These are phyloP conservation scores for Trichoderma virens DNA, from an alignment of 495 filamentous ascomycete species.

Conservation along the genomic window DNA sequence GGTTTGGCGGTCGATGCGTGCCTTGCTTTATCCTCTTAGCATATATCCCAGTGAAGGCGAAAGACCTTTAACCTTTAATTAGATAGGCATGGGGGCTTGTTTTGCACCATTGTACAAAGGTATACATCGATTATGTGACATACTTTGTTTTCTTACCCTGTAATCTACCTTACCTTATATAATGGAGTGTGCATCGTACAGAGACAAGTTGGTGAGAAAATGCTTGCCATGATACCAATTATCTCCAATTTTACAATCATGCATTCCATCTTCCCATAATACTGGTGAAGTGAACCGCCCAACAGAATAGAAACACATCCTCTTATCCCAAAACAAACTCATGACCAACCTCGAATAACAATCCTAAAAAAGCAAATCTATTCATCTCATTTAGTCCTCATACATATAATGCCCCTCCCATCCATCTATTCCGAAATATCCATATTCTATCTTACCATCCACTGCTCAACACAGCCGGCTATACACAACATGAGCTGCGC, in stretches of 20 bases:
- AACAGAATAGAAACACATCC: too few species aligned
- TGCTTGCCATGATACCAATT: too few species aligned
- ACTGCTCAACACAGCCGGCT: neutral
- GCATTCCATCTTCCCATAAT: too few species aligned
- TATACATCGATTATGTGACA: neutral
- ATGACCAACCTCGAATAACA: too few species aligned
- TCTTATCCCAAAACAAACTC: too few species aligned
- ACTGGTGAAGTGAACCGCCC: too few species aligned
- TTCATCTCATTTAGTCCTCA: neutral
- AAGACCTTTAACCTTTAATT: neutral
- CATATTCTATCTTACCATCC: neutral
- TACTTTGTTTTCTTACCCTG: too few species aligned
- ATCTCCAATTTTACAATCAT: too few species aligned
- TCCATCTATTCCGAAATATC: neutral
- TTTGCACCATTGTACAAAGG: neutral
- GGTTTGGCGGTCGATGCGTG: conserved; percentile 88
- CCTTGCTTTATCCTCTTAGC: conserved; percentile 60
- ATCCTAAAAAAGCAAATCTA: neutral
- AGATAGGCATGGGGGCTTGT: neutral
- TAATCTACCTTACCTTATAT: too few species aligned
- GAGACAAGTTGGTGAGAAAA: too few species aligned
- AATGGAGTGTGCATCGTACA: too few species aligned
- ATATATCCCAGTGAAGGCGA: neutral
- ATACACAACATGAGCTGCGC: too few species aligned
- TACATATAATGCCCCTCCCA: neutral